A percentile compares a stretch with the other conserved stretches of the same genome.
Conservation (phyloP, 2,329 filamentous ascomycete genomes). For the Coniochaeta hoffmannii region DNA sequence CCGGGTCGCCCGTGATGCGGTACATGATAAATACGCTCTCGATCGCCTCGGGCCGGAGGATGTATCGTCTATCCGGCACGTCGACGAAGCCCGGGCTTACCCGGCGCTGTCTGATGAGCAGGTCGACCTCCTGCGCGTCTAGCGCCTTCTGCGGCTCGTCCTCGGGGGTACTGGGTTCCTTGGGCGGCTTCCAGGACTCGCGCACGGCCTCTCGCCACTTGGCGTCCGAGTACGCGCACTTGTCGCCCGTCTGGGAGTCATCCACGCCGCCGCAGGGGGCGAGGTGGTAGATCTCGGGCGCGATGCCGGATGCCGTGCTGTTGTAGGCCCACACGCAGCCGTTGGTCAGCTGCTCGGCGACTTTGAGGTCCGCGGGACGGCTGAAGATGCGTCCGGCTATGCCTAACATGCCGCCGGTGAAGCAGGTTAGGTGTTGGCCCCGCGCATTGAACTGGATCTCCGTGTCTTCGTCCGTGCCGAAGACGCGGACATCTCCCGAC, state of each 20-base stretch:
- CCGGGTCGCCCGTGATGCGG: constrained; percentile 59
- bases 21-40: constrained; percentile 76
- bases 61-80: constrained; percentile 51
- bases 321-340: constrained; percentile 60
- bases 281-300: constrained; percentile 52
- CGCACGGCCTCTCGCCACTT: constrained; percentile 18
- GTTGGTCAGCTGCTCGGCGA: constrained; percentile 52
- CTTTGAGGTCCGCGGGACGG: constrained; percentile 44
- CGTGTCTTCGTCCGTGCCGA: constrained; percentile 10
- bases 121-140: background rate
- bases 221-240: constrained; percentile 15
- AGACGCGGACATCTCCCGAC: constrained; percentile 35
- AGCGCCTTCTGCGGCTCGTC: background rate
- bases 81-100: constrained; percentile 48
- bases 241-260: constrained; percentile 13
- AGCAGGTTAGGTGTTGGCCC: constrained; percentile 54
- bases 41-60: constrained; percentile 69
- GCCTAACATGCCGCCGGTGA: constrained; percentile 58
- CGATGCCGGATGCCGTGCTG: constrained; percentile 48
- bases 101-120: constrained; percentile 23
- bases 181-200: constrained; percentile 7
- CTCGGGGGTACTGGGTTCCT: background rate
- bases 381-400: constrained; percentile 53
- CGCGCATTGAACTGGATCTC: constrained; percentile 19
- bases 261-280: constrained; percentile 25